Base-by-base conservation (phyloP, 345 rosid genomes). In the Brassica nigra region DNA sequence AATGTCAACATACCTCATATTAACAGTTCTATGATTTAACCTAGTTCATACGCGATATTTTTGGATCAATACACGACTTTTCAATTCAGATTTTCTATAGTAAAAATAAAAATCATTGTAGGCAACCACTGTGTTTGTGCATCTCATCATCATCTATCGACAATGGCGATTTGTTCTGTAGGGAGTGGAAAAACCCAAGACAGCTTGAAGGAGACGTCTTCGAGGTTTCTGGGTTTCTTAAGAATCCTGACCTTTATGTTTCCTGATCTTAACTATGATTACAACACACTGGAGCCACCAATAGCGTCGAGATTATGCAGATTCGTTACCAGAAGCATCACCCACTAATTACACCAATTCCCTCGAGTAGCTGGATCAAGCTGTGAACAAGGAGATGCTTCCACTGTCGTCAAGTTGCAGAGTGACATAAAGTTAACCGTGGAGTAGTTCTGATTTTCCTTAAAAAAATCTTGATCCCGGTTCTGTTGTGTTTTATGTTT, bases 241-340 rank as follows among this genome's bases (percentile, higher is more conserved):
- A 68, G 80, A 3, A 61, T 81, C 12, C 77, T 87, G 82, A 90
- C 98, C 6, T 80, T 88, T 80, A 80, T 94, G 39, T 94, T 95
- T 63, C 97, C 97, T 44, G 99, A 95, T 83, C 97, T 95, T 14
- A 80, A 93, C 2, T 95, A 95, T 77, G 98, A 90, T 65, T 95
- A 93, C 27, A 85, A 88, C 12, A 93, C 91, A 0, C 86, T 95
- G 83, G 95, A 95, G 84, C 98, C 99, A 69, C 93, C 84, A 54
- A 89, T 74, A 88, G 91, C 75, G 97, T 89, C 62, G 96, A 93
- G 84, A 95, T 93, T 33, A 95, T 95, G 98, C 89, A 90, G 86
- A 81, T 93, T 28, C 98, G 93, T 72, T 98, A 95, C 90, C 93
- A 91, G 87, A 95, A 95, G 85, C 99, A 95, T 72, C 98, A 95